Percentiles rank a stretch among this genome's conserved stretches.
phyloP scores from a whole-genome alignment of 1,139 yeast species.

The Meyerozyma guilliermondii region DNA sequence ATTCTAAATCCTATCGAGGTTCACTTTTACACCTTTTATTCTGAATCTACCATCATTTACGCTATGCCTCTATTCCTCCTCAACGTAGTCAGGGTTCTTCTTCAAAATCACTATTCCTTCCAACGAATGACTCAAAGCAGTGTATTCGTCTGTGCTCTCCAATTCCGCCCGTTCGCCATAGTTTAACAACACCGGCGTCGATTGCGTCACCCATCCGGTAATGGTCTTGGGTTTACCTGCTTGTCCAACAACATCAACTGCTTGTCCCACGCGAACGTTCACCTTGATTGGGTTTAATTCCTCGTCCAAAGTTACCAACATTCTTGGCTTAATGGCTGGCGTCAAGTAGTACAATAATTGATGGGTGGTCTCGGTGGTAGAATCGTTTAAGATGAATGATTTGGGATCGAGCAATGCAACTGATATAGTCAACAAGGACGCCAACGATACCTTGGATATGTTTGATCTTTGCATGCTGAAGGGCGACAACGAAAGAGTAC shows the following conservation, averaged over 20 bases:
- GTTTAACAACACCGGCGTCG: slow-evolving; percentile 90
- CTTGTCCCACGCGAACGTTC: slow-evolving; percentile 96
- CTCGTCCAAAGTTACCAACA: slow-evolving; percentile 90
- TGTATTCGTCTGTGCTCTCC: slow-evolving; percentile 84
- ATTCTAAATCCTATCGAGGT: no score
- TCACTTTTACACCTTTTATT: no score
- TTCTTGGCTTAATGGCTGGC: slow-evolving; percentile 88
- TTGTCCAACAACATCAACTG: slow-evolving; percentile 97
- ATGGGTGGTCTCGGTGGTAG: slow-evolving; percentile 59
- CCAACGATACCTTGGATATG: slow-evolving; percentile 83
- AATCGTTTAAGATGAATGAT: slow-evolving; percentile 50
- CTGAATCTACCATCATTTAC: neutral
- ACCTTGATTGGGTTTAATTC: slow-evolving; percentile 84
- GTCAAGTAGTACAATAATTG: slow-evolving; percentile 78
- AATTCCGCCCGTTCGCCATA: slow-evolving; percentile 96
- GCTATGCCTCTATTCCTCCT: slow-evolving; percentile 37
- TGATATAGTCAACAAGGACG: slow-evolving; percentile 80
- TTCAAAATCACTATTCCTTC: slow-evolving; percentile 92
- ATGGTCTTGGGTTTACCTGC: slow-evolving; percentile 98
- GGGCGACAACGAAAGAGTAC: slow-evolving; percentile 85
- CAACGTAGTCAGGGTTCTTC: slow-evolving; percentile 87
- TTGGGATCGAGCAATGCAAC: slow-evolving; percentile 85
- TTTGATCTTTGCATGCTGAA: slow-evolving; percentile 87
- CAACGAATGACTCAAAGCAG: slow-evolving; percentile 72
- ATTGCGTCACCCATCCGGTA: slow-evolving; percentile 99